phyloP scores from a whole-genome alignment of 129 eudicot genomes.

The Flaveria robusta region DNA sequence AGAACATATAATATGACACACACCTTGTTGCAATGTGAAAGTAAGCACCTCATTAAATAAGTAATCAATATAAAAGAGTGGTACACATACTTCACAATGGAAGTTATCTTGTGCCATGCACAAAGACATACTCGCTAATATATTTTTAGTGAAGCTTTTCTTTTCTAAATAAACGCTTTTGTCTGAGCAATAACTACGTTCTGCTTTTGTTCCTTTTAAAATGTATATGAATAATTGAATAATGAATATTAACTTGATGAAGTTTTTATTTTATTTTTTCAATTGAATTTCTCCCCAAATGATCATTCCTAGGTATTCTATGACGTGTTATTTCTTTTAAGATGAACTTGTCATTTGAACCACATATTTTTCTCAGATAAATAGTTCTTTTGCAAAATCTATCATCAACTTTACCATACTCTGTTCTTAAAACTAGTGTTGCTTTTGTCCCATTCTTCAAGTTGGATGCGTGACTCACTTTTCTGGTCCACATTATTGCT shows the following conservation, averaged over 20 bases:
- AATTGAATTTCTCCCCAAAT: too few relatives aligned
- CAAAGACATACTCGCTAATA: too few relatives aligned
- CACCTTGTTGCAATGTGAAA: neutral
- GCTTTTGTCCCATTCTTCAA: neutral
- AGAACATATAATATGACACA: neutral
- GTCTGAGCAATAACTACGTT: slow-evolving; percentile 1
- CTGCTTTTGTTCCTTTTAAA: slow-evolving; percentile 13
- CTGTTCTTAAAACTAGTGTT: neutral
- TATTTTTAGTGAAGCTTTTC: too few relatives aligned
- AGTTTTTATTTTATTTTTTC: too few relatives aligned
- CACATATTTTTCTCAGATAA: neutral
- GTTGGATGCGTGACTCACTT: neutral
- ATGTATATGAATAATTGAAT: slow-evolving; percentile 7
- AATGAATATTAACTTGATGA: too few relatives aligned
- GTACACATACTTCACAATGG: slow-evolving; percentile 7
- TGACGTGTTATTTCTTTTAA: neutral
- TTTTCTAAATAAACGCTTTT: too few relatives aligned
- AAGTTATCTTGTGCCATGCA: neutral
- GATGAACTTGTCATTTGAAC: slow-evolving; percentile 11
- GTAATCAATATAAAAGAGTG: neutral
- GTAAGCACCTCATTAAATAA: slow-evolving; percentile 3
- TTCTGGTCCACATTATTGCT: slow-evolving; percentile 14
- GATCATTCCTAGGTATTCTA: neutral
- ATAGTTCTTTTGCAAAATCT: neutral
- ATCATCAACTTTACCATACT: slow-evolving; percentile 7